These are phyloP conservation scores for Globisporangium echinulatum DNA, from an alignment of 352 stramenopile species.

Conservation along the genomic window DNA sequence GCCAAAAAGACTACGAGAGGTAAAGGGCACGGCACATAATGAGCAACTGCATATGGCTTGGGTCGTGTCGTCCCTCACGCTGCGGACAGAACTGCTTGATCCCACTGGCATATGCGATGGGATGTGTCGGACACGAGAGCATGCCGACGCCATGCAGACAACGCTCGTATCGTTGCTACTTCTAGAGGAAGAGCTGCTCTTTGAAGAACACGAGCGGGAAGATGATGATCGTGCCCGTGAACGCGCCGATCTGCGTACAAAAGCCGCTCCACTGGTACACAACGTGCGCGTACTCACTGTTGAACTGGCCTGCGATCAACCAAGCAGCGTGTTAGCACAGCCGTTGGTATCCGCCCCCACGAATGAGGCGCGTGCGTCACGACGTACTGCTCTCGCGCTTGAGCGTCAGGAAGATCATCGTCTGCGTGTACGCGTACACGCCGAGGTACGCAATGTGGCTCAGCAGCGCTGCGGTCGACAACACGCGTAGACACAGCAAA, in stretches of 20 bases:
- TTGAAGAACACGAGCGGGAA: conserved; percentile 65
- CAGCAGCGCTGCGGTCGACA: conserved; percentile 21
- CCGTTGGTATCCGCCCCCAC: too few species aligned
- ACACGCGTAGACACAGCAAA: too few species aligned
- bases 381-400: conserved; percentile 40
- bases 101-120: too few species aligned
- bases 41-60: too few species aligned
- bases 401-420: conserved; percentile 65
- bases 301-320: conserved; percentile 18
- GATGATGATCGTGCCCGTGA: conserved; percentile 47
- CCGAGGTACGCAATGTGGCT: conserved; percentile 50
- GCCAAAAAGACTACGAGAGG: too few species aligned
- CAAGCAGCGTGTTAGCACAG: too few species aligned
- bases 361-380: not conserved
- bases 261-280: conserved; percentile 74
- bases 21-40: too few species aligned
- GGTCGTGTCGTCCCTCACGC: too few species aligned
- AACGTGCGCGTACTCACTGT: conserved; percentile 25
- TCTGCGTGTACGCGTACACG: conserved; percentile 63
- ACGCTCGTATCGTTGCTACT: not conserved
- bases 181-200: conserved; percentile 36
- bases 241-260: conserved; percentile 52
- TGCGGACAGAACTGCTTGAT: too few species aligned
- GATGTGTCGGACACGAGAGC: too few species aligned
- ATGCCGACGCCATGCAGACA: too few species aligned